Conservation (phyloP, 2,329 filamentous ascomycete species). For the Colletotrichum orbiculare region DNA sequence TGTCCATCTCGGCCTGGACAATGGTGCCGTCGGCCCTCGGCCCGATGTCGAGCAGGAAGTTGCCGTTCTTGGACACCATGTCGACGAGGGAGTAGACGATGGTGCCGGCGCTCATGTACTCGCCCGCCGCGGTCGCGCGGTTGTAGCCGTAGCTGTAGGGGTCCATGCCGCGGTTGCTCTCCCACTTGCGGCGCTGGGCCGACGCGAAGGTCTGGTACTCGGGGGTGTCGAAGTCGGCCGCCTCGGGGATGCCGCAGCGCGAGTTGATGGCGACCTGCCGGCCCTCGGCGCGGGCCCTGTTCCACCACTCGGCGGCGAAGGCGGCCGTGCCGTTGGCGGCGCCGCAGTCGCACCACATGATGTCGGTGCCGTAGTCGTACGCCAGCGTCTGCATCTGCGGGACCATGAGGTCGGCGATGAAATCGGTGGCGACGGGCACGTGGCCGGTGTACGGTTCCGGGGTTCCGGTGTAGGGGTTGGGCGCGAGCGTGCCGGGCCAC, state of each 20-base stretch:
- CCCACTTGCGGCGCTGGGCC: constrained; percentile 62
- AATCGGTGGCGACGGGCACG: constrained; percentile 52
- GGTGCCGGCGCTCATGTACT: constrained; percentile 63
- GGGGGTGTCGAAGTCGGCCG: constrained; percentile 68
- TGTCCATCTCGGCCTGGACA: constrained; percentile 57
- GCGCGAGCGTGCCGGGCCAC: constrained; percentile 40
- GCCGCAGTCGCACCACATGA: constrained; percentile 63
- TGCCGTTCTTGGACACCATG: constrained; percentile 66
- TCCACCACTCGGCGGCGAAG: constrained; percentile 56
- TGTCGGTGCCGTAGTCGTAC: constrained; percentile 55
- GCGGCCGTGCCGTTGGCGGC: constrained; percentile 54
- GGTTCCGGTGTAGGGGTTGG: constrained; percentile 55
- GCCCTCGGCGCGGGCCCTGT: constrained; percentile 48
- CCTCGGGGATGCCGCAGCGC: constrained; percentile 60
- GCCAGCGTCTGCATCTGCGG: constrained; percentile 60
- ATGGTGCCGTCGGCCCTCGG: constrained; percentile 67
- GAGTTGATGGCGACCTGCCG: constrained; percentile 66
- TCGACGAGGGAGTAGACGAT: constrained; percentile 62
- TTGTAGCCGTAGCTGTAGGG: constrained; percentile 71
- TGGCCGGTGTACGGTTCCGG: constrained; percentile 56
- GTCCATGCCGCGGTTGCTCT: constrained; percentile 69
- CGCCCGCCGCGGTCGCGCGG: constrained; percentile 58
- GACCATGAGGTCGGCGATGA: constrained; percentile 54
- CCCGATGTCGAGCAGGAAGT: constrained; percentile 67
- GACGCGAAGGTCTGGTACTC: constrained; percentile 62